Conservation (phyloP, 2,329 filamentous ascomycete species). For the Exserohilum rostratum region DNA sequence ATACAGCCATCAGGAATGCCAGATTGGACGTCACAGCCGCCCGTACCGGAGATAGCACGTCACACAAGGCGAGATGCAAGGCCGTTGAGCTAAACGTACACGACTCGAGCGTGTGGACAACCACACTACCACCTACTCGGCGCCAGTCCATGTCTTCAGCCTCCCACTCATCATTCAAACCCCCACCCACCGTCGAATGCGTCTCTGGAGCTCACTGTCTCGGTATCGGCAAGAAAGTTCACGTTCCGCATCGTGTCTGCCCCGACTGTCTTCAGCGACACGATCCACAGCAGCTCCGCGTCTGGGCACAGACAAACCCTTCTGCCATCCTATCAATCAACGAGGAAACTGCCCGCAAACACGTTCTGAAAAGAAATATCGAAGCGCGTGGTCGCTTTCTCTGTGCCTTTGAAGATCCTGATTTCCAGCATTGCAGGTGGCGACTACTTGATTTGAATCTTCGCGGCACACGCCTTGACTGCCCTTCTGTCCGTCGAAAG, state of each 20-base stretch:
- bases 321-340: constrained; percentile 23
- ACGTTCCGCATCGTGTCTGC: constrained; percentile 27
- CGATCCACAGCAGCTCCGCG: constrained; percentile 33
- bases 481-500: constrained; percentile 27
- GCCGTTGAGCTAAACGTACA: constrained; percentile 27
- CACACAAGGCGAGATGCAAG: constrained; percentile 20
- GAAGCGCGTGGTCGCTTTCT: constrained; percentile 30
- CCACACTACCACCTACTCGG: constrained; percentile 20
- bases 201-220: constrained; percentile 29
- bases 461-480: constrained; percentile 27
- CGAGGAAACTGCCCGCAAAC: constrained; percentile 27
- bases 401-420: constrained; percentile 33
- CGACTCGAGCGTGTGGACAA: constrained; percentile 18
- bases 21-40: constrained; percentile 9
- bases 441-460: constrained; percentile 33
- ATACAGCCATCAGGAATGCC: not conserved
- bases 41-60: constrained; percentile 9
- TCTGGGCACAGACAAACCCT: constrained; percentile 22
- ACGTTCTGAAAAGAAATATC: constrained; percentile 29
- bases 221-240: constrained; percentile 36
- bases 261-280: constrained; percentile 31
- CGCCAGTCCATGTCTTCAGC: constrained; percentile 26
- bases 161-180: constrained; percentile 24
- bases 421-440: constrained; percentile 35
- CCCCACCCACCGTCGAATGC: constrained; percentile 34